Conservation (phyloP, 225 moss, liverwort and hornwort species). For the Marchantia polymorpha region DNA sequence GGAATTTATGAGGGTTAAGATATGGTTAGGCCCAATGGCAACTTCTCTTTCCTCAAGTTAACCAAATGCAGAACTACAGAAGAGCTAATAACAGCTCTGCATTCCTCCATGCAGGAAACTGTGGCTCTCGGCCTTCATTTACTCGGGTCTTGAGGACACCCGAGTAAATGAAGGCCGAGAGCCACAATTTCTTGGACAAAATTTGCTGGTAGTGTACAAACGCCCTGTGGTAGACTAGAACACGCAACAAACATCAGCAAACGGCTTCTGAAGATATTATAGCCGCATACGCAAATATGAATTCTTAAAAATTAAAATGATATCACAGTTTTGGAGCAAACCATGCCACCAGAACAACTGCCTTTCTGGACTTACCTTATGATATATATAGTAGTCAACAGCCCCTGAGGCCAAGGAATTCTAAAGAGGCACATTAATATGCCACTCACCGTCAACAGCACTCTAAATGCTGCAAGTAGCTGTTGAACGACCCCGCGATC, state of each 20-base stretch:
- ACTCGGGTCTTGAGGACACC: constrained; percentile 86
- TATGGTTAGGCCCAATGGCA: no score
- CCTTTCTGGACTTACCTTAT: no score
- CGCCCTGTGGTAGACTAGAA: constrained; percentile 55
- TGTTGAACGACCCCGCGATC: constrained; percentile 94
- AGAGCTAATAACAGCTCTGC: constrained; percentile 97
- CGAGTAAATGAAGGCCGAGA: constrained; percentile 82
- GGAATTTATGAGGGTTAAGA: no score
- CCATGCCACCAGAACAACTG: no score
- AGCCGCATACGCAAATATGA: neutral
- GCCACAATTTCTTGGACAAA: constrained; percentile 83
- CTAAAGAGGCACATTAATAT: constrained; percentile 91
- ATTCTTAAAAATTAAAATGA: no score
- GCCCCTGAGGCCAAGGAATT: constrained; percentile 84
- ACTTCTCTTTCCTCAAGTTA: no score
- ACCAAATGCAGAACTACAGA: constrained; percentile 79
- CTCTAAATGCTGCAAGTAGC: constrained; percentile 79
- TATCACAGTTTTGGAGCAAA: no score
- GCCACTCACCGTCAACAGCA: constrained; percentile 85
- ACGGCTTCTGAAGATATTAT: neutral
- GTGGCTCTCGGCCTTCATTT: no score
- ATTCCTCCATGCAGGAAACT: constrained; percentile 80
- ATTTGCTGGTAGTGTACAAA: constrained; percentile 78
- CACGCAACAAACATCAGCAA: neutral
- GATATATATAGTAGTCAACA: neutral